Evolutionary conservation across 1,284 basidiomycete genomes (phyloP), one percentile per base, ranked within the genome.

Genomic region (Ceratobasidium sp.): DNA sequence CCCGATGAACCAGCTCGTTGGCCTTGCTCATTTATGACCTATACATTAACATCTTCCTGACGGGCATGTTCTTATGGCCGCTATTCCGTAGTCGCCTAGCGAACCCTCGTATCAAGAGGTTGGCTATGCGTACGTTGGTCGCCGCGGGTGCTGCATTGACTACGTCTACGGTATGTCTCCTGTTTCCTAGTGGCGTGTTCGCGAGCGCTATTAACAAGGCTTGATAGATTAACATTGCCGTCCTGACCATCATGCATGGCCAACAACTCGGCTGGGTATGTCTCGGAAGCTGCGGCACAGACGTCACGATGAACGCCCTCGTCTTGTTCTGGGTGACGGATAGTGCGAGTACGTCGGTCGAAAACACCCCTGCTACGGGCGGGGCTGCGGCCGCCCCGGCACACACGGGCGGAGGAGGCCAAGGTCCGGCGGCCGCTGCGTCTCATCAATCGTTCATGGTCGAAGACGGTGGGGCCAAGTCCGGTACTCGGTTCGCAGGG

Each of bases 261-360:
- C 82, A 84, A 46, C 86, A 91, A 81, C 84, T 89, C 15, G 89
- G 86, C 4, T 90, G 88, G 88, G 86, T 91, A 20, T 90, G 89
- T 81, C 84, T 91, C 1, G 86, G 86, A 15, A 87, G 87, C 77
- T 91, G 90, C 80, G 87, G 87, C 5, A 84, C 83, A 15, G 90
- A 91, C 81, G 89, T 89, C 58, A 84, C 86, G 26, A 75, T 86
- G 75, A 88, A 88, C 77, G 86, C 86, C 7, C 76, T 85, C 28
- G 86, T 86, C 1, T 81, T 88, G 23, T 87, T 86, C 82, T 87
- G 85, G 84, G 86, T 87, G 9, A 86, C 86, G 49, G 72, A 75
- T 23, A 63, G 49, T 49, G 61, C 28, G 33, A 23, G 20, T 10
- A 18, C 26, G 18, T 63, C 60, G 13, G 40, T 33, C 12, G 72